Conservation (phyloP, 139 green algal genomes). For the Coelastrella sp. region DNA sequence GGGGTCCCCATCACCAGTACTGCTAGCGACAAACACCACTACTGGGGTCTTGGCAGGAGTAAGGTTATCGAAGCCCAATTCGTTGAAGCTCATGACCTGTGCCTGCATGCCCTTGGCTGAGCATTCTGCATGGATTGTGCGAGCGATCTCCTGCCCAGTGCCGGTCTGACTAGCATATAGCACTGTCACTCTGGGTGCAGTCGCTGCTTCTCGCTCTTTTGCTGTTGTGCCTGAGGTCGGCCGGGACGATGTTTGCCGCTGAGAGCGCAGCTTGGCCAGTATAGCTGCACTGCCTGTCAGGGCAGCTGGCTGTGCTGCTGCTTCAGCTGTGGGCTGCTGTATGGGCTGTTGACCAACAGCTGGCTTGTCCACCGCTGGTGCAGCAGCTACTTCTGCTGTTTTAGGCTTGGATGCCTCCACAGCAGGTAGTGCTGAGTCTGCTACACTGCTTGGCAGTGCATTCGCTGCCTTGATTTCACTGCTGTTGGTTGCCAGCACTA, state of each 20-base stretch:
- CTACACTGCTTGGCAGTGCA: background rate
- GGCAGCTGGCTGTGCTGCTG: slow-evolving; percentile 6
- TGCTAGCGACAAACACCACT: slow-evolving; percentile 65
- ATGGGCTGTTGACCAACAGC: background rate
- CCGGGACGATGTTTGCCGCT: background rate
- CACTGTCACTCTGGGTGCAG: slow-evolving; percentile 59
- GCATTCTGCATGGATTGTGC: slow-evolving; percentile 85
- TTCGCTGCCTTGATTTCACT: slow-evolving; percentile 6
- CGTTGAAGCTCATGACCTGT: slow-evolving; percentile 77
- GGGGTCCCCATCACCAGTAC: slow-evolving; percentile 90
- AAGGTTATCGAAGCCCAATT: slow-evolving; percentile 79
- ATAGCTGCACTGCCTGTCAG: slow-evolving; percentile 67
- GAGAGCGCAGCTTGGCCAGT: slow-evolving; percentile 54
- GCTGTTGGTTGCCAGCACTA: background rate
- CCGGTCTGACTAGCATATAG: slow-evolving; percentile 95
- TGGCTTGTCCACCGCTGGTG: background rate
- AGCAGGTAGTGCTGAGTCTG: slow-evolving; percentile 13
- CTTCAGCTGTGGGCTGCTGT: background rate
- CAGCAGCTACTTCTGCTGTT: background rate
- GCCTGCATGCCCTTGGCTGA: slow-evolving; percentile 59
- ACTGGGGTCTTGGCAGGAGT: slow-evolving; percentile 55
- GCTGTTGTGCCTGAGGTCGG: background rate
- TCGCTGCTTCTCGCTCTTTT: background rate
- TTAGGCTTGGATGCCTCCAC: background rate
- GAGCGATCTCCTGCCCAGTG: slow-evolving; percentile 92